A percentile compares a stretch with the other conserved stretches of the same genome.
Conservation (phyloP, 306 rosid genomes). For the Psophocarpus tetragonolobus region DNA sequence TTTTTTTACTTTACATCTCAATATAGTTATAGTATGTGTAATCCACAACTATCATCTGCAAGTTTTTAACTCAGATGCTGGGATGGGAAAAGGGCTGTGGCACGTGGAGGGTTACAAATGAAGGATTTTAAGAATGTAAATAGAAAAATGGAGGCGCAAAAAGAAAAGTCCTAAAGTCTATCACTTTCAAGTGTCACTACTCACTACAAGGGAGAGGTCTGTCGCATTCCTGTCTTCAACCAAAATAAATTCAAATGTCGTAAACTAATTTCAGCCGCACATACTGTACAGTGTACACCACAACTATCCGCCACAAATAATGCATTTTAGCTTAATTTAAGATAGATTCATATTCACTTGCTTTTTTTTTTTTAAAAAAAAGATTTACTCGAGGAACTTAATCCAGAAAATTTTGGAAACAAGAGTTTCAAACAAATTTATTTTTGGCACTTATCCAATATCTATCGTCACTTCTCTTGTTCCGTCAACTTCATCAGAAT, state of each 20-base stretch:
- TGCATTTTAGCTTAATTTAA: not conserved
- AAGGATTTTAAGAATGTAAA: too few relatives aligned
- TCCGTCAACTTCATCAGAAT: constrained; percentile 12
- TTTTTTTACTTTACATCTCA: too few relatives aligned
- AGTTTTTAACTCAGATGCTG: too few relatives aligned
- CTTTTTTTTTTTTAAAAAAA: too few relatives aligned
- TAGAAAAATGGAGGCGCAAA: too few relatives aligned
- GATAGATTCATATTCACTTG: not conserved
- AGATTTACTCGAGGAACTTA: not conserved
- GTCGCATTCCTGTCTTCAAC: not conserved
- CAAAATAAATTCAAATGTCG: not conserved
- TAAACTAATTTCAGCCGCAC: not conserved
- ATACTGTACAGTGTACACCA: not conserved
- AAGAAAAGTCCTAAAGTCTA: too few relatives aligned
- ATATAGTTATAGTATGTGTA: too few relatives aligned
- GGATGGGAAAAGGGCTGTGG: too few relatives aligned
- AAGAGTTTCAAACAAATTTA: not conserved
- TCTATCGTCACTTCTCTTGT: not conserved
- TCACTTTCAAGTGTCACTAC: too few relatives aligned
- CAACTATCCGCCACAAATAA: not conserved
- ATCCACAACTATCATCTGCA: too few relatives aligned
- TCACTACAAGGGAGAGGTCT: not conserved
- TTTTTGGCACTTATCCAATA: not conserved
- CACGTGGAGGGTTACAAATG: too few relatives aligned
- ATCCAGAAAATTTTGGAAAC: not conserved